These are phyloP conservation scores for Aspergillus hancockii DNA, from an alignment of 495 filamentous ascomycete species.

Conservation along the genomic window DNA sequence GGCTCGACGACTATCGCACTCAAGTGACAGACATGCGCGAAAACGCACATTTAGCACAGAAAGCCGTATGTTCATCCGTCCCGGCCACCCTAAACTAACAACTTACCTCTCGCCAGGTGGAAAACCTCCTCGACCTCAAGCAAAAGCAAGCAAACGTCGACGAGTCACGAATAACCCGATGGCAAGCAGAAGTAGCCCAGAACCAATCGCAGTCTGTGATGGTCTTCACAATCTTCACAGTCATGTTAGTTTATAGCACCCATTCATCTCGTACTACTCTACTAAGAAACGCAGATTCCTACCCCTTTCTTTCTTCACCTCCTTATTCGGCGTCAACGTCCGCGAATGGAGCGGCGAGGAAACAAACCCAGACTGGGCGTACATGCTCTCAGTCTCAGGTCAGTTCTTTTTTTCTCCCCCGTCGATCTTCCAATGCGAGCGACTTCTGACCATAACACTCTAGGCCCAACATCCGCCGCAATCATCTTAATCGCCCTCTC, in stretches of 20 bases:
- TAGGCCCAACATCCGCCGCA: conserved; percentile 39
- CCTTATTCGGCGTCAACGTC: conserved; percentile 66
- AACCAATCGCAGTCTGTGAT: conserved; percentile 64
- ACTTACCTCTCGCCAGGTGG: conserved; percentile 46
- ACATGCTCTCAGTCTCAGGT: conserved; percentile 42
- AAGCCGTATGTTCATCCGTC: conserved; percentile 28
- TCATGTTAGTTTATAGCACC: conserved; percentile 57
- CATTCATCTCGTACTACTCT: conserved; percentile 3
- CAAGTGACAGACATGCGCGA: conserved; percentile 61
- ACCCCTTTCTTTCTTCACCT: conserved; percentile 67
- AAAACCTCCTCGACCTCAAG: conserved; percentile 67
- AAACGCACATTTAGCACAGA: conserved; percentile 44
- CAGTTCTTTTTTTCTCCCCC: neutral
- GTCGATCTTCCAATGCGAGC: too few relatives aligned
- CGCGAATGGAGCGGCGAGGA: conserved; percentile 58
- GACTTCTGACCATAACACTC: neutral
- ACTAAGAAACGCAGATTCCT: conserved; percentile 45
- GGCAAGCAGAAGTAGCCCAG: conserved; percentile 63
- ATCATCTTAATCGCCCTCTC: conserved; percentile 46
- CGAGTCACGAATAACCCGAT: conserved; percentile 63
- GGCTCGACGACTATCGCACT: conserved; percentile 57
- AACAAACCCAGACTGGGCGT: conserved; percentile 28
- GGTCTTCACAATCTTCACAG: conserved; percentile 70
- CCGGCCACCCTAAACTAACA: neutral
- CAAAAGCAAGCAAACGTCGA: conserved; percentile 70